Conservation (phyloP, 306 rosid species). For the Oemleria cerasiformis region DNA sequence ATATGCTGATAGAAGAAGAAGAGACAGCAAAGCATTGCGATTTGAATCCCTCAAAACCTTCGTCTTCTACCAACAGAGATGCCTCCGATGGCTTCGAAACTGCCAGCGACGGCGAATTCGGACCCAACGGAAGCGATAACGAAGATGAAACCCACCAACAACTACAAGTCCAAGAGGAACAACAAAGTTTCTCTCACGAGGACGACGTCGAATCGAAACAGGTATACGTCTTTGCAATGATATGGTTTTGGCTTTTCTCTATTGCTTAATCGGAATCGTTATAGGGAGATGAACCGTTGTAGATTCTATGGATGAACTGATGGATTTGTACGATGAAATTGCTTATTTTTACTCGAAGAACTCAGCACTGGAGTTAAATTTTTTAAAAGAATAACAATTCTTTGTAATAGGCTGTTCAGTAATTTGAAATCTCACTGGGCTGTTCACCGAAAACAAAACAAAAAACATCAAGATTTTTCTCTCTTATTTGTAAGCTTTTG, state of each 20-base stretch:
- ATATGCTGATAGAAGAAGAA: slow-evolving; percentile 27
- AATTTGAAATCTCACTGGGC: not conserved
- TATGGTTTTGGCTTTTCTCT: not conserved
- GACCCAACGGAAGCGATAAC: slow-evolving; percentile 21
- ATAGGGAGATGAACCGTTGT: too few species aligned
- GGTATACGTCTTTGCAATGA: not conserved
- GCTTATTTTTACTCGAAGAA: not conserved
- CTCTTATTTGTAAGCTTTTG: not conserved
- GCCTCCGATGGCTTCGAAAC: slow-evolving; percentile 56
- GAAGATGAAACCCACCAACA: slow-evolving; percentile 13
- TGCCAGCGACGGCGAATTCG: slow-evolving; percentile 55
- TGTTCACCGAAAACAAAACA: not conserved
- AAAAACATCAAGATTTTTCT: not conserved
- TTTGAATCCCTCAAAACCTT: slow-evolving; percentile 17
- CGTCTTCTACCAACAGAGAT: slow-evolving; percentile 18
- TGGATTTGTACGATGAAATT: not conserved
- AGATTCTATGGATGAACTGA: too few species aligned
- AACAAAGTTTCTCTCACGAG: not conserved
- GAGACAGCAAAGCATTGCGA: slow-evolving; percentile 17
- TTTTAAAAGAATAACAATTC: not conserved
- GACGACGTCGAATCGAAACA: slow-evolving; percentile 1
- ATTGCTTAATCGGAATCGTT: not conserved
- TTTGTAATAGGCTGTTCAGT: not conserved
- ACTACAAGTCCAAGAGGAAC: not conserved
- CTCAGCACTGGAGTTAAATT: not conserved